Evolutionary conservation across 352 stramenopile species (phyloP).

Genomic region (Thraustotheca clavata): DNA sequence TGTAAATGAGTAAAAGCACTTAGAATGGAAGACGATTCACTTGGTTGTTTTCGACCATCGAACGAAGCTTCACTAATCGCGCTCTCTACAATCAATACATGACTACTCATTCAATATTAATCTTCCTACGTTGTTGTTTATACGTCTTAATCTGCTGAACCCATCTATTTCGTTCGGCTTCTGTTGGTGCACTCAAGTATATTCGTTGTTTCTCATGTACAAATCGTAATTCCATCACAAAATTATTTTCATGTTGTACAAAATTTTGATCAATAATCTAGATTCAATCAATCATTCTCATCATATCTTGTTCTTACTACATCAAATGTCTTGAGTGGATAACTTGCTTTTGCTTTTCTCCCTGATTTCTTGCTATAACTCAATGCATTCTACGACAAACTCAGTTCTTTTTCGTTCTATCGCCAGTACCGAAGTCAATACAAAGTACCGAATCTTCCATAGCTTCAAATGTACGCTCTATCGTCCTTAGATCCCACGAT

Average conservation of each 20-base stretch:
- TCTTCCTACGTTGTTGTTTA: not conserved
- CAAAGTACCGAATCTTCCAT: conserved; percentile 82
- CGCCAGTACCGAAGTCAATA: conserved; percentile 53
- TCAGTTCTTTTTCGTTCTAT: not conserved
- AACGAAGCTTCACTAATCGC: conserved; percentile 4
- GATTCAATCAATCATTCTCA: not conserved
- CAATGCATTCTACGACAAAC: conserved; percentile 40
- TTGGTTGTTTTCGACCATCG: conserved; percentile 20
- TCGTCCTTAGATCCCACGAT: not conserved
- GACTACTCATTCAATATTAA: not conserved
- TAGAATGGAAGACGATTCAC: not conserved
- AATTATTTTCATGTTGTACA: conserved; percentile 62
- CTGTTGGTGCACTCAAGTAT: conserved; percentile 66
- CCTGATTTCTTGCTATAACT: conserved; percentile 77
- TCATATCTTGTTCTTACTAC: conserved; percentile 36
- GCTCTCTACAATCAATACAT: not conserved
- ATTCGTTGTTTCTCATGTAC: conserved; percentile 30
- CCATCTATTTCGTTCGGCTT: conserved; percentile 62
- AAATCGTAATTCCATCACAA: conserved; percentile 63
- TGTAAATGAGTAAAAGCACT: too few relatives aligned
- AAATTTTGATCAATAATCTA: conserved; percentile 78
- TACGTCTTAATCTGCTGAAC: conserved; percentile 41
- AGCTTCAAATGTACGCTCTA: conserved; percentile 81
- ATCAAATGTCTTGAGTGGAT: conserved; percentile 41
- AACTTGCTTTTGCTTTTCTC: conserved; percentile 49